Evolutionary conservation across 768 basidiomycete genomes (phyloP).

Genomic region (Chalciporus chontae): DNA sequence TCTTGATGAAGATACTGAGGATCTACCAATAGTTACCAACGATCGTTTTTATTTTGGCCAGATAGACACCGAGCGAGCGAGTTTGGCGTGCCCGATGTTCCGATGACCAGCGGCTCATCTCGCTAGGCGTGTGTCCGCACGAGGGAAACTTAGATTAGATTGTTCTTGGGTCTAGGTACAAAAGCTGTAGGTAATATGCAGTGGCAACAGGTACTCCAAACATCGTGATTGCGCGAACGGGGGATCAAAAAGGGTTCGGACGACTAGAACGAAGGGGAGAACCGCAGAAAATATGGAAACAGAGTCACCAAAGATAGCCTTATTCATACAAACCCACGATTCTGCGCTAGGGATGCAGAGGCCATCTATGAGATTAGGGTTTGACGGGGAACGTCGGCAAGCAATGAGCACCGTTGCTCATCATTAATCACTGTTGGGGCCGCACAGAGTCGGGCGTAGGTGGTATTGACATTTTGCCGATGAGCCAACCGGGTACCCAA

Average conservation of each 20-base stretch:
- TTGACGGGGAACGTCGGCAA: too few species aligned
- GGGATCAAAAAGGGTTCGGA: neutral
- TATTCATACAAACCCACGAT: too few species aligned
- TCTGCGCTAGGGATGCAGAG: neutral
- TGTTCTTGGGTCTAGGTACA: constrained; percentile 17
- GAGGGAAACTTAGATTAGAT: constrained; percentile 9
- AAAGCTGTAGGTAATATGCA: constrained; percentile 13
- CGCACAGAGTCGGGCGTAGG: constrained; percentile 51
- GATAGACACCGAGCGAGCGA: neutral
- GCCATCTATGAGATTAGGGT: neutral
- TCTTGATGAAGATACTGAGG: constrained; percentile 54
- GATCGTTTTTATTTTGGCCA: neutral
- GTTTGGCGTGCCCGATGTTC: too few species aligned
- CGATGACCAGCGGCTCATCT: too few species aligned
- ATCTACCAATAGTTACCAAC: constrained; percentile 37
- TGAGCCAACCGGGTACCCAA: constrained; percentile 98
- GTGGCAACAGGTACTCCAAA: constrained; percentile 3
- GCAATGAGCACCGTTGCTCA: constrained; percentile 2
- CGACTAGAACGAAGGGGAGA: too few species aligned
- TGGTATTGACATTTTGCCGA: constrained; percentile 71
- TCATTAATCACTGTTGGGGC: constrained; percentile 30
- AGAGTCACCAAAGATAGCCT: too few species aligned
- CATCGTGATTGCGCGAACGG: too few species aligned
- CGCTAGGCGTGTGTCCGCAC: neutral
- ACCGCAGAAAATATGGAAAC: too few species aligned